These are phyloP conservation scores for Magnolia officinalis DNA, from an alignment of 164 flowering plant species.

Conservation along the genomic window DNA sequence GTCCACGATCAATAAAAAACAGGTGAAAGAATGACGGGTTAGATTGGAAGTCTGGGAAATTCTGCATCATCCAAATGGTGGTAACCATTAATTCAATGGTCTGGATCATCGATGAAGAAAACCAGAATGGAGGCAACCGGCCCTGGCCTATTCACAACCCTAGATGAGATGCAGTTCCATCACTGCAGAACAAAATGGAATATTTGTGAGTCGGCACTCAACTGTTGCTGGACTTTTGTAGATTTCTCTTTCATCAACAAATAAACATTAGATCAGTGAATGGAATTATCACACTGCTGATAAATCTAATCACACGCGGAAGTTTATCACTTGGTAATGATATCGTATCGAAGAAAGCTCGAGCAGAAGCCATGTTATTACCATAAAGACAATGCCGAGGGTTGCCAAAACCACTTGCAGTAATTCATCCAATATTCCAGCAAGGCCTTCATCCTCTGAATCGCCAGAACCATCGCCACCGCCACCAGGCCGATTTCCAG, in stretches of 20 bases:
- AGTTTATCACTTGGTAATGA: not conserved
- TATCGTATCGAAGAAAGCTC: not conserved
- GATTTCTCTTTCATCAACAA: not conserved
- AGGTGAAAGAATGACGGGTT: no score
- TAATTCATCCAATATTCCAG: slow-evolving; percentile 53
- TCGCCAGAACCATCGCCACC: slow-evolving; percentile 37
- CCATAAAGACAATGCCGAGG: slow-evolving; percentile 59
- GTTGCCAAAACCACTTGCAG: slow-evolving; percentile 71
- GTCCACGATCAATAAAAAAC: no score
- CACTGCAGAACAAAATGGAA: no score
- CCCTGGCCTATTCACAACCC: no score
- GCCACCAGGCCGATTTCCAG: slow-evolving; percentile 31
- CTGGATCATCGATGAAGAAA: no score
- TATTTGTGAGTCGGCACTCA: no score
- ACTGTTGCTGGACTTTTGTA: not conserved
- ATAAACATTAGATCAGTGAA: not conserved
- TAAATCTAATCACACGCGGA: not conserved
- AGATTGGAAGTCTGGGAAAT: no score
- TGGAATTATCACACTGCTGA: not conserved
- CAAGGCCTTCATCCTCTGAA: slow-evolving; percentile 47
- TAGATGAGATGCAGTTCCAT: no score
- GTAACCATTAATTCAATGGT: no score
- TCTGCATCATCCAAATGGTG: no score
- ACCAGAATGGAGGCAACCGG: no score
- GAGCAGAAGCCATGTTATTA: slow-evolving; percentile 18